Evolutionary conservation across 148 eudicot genomes (phyloP).

Genomic region (Polygonum aviculare): DNA sequence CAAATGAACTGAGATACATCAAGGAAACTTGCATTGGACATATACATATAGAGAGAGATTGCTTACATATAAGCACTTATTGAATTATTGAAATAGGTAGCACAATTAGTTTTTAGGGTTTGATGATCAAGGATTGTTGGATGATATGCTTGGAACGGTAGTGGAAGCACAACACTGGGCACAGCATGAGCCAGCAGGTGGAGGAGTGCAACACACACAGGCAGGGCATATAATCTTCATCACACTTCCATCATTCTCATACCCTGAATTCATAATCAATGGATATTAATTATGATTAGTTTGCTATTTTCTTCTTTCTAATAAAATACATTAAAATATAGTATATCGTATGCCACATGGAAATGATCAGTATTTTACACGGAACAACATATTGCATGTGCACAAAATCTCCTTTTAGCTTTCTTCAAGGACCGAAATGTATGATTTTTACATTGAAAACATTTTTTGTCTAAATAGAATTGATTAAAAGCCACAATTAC

Average conservation of each 20-base stretch:
- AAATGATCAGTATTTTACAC: background rate
- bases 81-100: background rate
- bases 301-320: background rate
- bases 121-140: background rate
- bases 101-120: background rate
- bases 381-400: background rate
- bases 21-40: background rate
- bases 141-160: background rate
- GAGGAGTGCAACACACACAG: conserved; percentile 8
- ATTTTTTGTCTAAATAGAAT: too few species aligned
- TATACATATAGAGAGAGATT: background rate
- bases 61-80: background rate
- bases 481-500: too few species aligned
- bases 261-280: background rate
- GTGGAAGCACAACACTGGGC: background rate
- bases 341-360: background rate
- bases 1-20: background rate
- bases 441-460: too few species aligned
- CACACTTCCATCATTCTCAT: background rate
- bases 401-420: background rate
- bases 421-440: too few species aligned
- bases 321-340: background rate
- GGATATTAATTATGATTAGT: background rate
- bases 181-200: conserved; percentile 6
- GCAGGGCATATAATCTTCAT: background rate